Base-by-base conservation (phyloP, 495 filamentous ascomycete species). In the Aspergillus funiculosus region DNA sequence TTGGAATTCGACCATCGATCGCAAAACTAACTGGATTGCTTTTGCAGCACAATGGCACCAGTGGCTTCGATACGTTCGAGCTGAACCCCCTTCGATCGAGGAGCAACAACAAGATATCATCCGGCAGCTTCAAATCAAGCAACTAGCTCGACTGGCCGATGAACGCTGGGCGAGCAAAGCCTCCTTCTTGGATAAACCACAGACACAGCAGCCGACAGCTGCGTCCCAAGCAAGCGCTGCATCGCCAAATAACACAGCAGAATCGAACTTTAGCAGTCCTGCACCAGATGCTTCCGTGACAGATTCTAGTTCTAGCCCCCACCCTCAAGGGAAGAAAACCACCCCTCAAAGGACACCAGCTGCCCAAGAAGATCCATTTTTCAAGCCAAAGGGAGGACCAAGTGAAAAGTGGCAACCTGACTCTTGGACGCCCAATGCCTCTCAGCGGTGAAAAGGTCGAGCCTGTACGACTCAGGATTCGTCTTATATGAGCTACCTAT, bases 11-110 rank as follows among this genome's bases (percentile, higher is more conserved):
- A n/a, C 3, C 26, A 11, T 14, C 17, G 2, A n/a, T 29, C 19
- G 17, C 8, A 41, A 30, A 34, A 30, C 49, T 61, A 39, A 60
- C 53, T 39, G 52, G 53, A 20, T 22, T 22, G 17, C 44, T 48
- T 6, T 59, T 45, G 53, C 69, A 68, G 85, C 91, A 1, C 81
- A 85, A 69, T 98, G 92, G 92, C 87, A 91, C 62, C 91, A 96
- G 62, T 98, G 92, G 92, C 82, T 98, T 9, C 87, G 94, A 27
- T 77, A 94, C 53, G 85, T 86, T 6, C 85, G 92, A 4, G 13
- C 57, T 5, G 59, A 77, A 5, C 72, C 94, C 0, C 92, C 92
- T 0, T 79, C 78, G 0, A 66, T 95, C 13, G 53, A 71, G 13
- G 92, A 98, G 62, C 91, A 94, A 53, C 67, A 70, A 28, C 61